These are phyloP conservation scores for Ophiostoma novo-ulmi DNA, from an alignment of 2,329 filamentous ascomycete species.

Conservation along the genomic window DNA sequence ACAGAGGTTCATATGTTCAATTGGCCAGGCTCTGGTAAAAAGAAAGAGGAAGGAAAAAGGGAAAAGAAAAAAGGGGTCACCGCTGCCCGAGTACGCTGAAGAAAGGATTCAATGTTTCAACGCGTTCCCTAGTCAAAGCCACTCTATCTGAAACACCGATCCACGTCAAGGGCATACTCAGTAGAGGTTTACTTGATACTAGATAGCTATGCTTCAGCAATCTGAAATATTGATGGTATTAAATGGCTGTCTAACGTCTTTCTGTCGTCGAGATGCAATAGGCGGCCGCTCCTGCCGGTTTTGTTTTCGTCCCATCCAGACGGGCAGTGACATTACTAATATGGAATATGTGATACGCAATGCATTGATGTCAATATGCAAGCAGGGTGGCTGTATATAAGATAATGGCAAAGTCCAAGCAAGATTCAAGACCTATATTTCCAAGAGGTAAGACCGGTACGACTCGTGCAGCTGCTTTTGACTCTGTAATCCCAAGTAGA, in stretches of 20 bases:
- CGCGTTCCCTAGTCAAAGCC: constrained; percentile 16
- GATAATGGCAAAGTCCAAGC: background rate
- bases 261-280: background rate
- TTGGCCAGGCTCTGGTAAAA: no score
- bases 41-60: no score
- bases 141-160: constrained; percentile 22
- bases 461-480: background rate
- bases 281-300: background rate
- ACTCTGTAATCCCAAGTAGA: background rate
- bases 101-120: constrained; percentile 6
- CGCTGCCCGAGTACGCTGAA: background rate
- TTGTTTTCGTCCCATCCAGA: background rate
- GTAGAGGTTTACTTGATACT: background rate
- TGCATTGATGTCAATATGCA: background rate
- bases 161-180: constrained; percentile 15
- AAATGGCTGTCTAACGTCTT: background rate
- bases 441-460: background rate
- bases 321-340: background rate
- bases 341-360: background rate
- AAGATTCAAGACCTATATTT: background rate
- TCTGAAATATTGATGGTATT: no score
- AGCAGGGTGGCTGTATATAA: no score
- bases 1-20: no score
- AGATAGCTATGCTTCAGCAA: no score
- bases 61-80: background rate